Conservation (phyloP, 2,329 filamentous ascomycete genomes). For the Apiospora saccharicola region DNA sequence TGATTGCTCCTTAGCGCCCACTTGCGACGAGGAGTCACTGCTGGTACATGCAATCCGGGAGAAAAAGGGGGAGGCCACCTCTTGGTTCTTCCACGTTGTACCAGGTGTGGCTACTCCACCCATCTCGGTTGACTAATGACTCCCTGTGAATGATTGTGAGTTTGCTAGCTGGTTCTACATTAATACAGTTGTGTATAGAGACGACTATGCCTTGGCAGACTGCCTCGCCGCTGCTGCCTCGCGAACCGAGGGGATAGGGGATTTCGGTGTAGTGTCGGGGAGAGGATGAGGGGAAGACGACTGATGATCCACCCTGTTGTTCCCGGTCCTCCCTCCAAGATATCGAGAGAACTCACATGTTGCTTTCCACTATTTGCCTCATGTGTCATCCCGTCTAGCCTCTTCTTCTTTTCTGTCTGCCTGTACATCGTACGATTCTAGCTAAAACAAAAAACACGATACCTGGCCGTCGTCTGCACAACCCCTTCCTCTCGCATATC, state of each 20-base stretch:
- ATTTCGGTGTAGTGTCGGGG: neutral
- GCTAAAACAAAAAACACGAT: neutral
- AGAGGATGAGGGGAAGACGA: too few species aligned
- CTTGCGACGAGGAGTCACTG: neutral
- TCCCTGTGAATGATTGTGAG: neutral
- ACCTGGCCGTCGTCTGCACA: neutral
- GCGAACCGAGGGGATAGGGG: neutral
- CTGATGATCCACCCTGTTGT: neutral
- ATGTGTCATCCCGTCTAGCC: neutral
- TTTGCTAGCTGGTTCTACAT: neutral
- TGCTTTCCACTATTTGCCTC: neutral
- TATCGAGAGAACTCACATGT: neutral
- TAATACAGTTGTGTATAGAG: neutral
- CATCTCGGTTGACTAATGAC: neutral
- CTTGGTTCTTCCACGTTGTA: neutral
- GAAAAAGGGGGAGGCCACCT: neutral
- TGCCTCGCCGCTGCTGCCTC: neutral
- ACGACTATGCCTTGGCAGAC: neutral
- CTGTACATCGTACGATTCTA: neutral
- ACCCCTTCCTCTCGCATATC: too few species aligned
- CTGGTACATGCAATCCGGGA: neutral
- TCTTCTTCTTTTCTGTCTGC: neutral
- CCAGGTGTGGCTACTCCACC: neutral
- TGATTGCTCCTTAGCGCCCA: neutral
- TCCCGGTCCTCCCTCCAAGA: neutral